Base-by-base conservation (phyloP, 2,329 filamentous ascomycete species). In the Tetracladium maxilliforme region DNA sequence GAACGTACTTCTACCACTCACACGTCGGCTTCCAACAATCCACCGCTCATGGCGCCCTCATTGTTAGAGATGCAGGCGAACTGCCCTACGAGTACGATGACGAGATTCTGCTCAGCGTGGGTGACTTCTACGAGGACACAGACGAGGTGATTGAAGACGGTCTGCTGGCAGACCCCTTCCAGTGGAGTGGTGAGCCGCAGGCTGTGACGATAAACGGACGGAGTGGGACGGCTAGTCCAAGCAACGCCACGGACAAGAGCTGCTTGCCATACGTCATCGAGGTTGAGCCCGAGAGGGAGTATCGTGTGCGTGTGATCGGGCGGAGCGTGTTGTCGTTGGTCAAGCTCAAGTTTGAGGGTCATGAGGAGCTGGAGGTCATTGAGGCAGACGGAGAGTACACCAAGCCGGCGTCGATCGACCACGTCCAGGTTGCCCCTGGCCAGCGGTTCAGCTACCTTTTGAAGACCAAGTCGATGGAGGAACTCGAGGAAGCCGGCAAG, bases 81-180 rank as follows among this genome's bases (percentile, higher is more conserved):
- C n/a, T n/a, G n/a, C 70, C 70, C 0, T 76, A 72, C 33, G 19
- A 56, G 1, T 78, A 74, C 33, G 67, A 78, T 28, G 70, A 65
- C 3, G 73, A 79, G 15, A 52, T 61, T 1, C 55, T 66, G 3
- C 29, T 78, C 3, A 41, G 57, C 8, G 43, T 76, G 3, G 51
- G 56, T 4, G 73, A 79, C 33, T 61, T 64, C 34, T 78, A 66
- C 42, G 52, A 51, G 18, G 57, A 61, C 25, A 55, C 57, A 2
- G 69, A 78, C 31, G 29, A 51, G 0, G 40, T 43, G 0, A 61
- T 79, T 15, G 58, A 63, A 28, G 30, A 48, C 0, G 66, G 61
- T 0, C 48, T 78, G 2, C 36, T 43, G 0, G 51, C 48, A 3
- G 45, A 43, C 3, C 63, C 65, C 0, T 66, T 74, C 31, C 39